phyloP scores from a whole-genome alignment of 352 stramenopile genomes.

The Thalassiosira mediterranea region DNA sequence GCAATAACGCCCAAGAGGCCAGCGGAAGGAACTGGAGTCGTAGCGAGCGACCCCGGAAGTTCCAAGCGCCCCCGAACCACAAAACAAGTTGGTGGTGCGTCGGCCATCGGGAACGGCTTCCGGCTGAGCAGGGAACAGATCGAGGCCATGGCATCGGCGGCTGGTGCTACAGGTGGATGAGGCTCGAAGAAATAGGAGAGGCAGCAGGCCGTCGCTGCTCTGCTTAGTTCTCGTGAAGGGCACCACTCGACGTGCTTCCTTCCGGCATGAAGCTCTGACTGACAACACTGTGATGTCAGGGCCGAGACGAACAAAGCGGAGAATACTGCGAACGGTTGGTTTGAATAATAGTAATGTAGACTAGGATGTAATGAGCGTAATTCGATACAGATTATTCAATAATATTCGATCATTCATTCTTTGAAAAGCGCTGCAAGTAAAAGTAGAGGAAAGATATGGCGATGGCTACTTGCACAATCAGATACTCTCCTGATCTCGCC shows the following conservation, averaged over 20 bases:
- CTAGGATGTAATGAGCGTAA: not conserved
- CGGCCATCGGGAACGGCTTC: conserved; percentile 2
- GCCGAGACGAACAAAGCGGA: not conserved
- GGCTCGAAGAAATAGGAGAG: conserved; percentile 40
- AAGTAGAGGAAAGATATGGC: too few species aligned
- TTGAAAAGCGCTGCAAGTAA: too few species aligned
- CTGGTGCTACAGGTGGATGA: conserved; percentile 51
- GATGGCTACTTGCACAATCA: too few species aligned
- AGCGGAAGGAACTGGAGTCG: not conserved
- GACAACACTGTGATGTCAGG: not conserved
- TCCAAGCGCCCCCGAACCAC: conserved; percentile 8
- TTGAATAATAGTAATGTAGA: not conserved
- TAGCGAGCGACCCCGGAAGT: not conserved
- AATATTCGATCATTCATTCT: too few species aligned
- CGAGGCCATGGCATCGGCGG: conserved; percentile 42
- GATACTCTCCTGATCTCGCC: too few species aligned
- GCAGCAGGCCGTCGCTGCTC: not conserved
- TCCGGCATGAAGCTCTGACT: conserved; percentile 29
- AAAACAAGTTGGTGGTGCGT: not conserved
- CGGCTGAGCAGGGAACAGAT: conserved; percentile 54
- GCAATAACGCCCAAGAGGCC: not conserved
- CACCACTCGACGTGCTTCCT: not conserved
- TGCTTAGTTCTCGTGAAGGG: not conserved
- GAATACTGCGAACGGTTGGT: not conserved
- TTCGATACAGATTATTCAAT: too few species aligned